phyloP scores from a whole-genome alignment of 768 basidiomycete genomes.

The Ramaria sp. region DNA sequence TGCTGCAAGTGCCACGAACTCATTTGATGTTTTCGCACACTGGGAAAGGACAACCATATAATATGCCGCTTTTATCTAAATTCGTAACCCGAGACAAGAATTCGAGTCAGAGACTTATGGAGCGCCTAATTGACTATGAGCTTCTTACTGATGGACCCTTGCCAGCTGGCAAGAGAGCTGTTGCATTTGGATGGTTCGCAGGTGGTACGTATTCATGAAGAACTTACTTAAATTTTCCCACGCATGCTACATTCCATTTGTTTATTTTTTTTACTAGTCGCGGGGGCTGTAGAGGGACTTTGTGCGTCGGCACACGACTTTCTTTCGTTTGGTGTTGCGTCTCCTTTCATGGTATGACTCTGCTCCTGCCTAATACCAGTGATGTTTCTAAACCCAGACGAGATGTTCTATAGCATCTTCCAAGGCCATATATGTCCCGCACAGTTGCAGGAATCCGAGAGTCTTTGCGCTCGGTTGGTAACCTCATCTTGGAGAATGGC shows the following conservation, averaged over 20 bases:
- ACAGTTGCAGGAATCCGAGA: conserved; percentile 43
- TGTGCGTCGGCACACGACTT: conserved; percentile 69
- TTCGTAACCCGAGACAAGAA: conserved; percentile 30
- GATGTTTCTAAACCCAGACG: neutral
- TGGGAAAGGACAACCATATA: conserved; percentile 78
- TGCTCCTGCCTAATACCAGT: neutral
- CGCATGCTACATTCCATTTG: neutral
- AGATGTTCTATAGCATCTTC: conserved; percentile 46
- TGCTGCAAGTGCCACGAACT: conserved; percentile 37
- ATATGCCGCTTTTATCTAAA: conserved; percentile 62
- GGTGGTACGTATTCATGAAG: conserved; percentile 44
- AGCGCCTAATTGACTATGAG: conserved; percentile 77
- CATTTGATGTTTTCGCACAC: conserved; percentile 93
- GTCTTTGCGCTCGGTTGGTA: conserved; percentile 46
- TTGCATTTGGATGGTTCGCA: conserved; percentile 89
- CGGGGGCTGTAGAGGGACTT: conserved; percentile 76
- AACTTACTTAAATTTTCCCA: neutral
- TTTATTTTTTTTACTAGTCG: conserved; percentile 36
- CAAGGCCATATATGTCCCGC: conserved; percentile 66
- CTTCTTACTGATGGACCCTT: conserved; percentile 44
- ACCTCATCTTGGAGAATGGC: conserved; percentile 41
- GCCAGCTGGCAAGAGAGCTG: conserved; percentile 54
- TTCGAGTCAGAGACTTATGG: conserved; percentile 15
- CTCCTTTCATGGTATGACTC: conserved; percentile 68
- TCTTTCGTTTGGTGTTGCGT: conserved; percentile 66